Percentiles rank a stretch among this genome's conserved stretches.
Conservation (phyloP, 2,329 filamentous ascomycete genomes). For the Myriosclerotinia curreyana region DNA sequence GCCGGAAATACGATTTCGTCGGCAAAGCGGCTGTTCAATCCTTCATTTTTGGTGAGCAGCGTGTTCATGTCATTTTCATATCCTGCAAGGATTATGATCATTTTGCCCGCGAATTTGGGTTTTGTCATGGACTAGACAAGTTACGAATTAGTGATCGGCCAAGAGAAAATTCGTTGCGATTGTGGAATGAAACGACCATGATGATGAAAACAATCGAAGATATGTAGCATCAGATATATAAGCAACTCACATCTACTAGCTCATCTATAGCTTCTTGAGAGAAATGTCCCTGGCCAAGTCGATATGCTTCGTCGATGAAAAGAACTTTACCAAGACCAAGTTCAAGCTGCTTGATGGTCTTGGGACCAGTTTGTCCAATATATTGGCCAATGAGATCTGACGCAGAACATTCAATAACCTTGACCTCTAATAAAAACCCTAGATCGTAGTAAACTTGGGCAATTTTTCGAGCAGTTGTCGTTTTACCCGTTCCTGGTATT, state of each 20-base stretch:
- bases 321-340: slow-evolving; percentile 51
- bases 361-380: slow-evolving; percentile 66
- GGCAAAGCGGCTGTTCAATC: slow-evolving; percentile 54
- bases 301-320: slow-evolving; percentile 59
- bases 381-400: slow-evolving; percentile 67
- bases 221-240: fast-evolving
- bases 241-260: slow-evolving; percentile 49
- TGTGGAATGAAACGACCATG: not conserved
- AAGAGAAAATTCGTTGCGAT: not conserved
- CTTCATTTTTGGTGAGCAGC: slow-evolving; percentile 51
- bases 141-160: not conserved
- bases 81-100: slow-evolving; percentile 56
- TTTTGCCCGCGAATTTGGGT: slow-evolving; percentile 47
- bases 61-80: slow-evolving; percentile 55
- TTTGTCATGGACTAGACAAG: slow-evolving; percentile 41
- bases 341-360: slow-evolving; percentile 59
- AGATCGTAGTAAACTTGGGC: slow-evolving; percentile 74
- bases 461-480: slow-evolving; percentile 69
- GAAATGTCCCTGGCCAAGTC: slow-evolving; percentile 49
- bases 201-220: too few species aligned
- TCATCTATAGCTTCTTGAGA: slow-evolving; percentile 68
- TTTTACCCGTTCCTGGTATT: slow-evolving; percentile 63
- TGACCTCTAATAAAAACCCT: slow-evolving; percentile 58
- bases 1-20: slow-evolving; percentile 47
- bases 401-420: slow-evolving; percentile 65